Base-by-base conservation (phyloP, 805 yeast species). In the Kuraishia piskuri region DNA sequence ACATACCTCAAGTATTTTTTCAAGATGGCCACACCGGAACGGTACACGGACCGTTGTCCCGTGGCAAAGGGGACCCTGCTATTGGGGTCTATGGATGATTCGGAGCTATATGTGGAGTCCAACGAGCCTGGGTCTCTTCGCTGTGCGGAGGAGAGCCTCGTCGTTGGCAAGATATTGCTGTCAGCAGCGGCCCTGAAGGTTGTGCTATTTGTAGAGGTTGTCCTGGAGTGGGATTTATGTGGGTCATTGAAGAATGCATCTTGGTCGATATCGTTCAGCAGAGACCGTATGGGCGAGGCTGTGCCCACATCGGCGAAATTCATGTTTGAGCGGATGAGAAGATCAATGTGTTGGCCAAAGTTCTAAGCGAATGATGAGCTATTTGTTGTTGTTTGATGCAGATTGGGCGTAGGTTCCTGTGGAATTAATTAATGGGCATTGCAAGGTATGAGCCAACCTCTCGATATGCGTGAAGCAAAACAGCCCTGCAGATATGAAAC, bases 1-100 rank as follows among this genome's bases (percentile, higher is more conserved):
- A 92, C 75, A 65, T 72, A 75, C 25, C 63, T 59, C 55, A 72
- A 54, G 65, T 76, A 78, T 53, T 75, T 77, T 51, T 53, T 59
- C 19, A 67, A 26, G 1, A 47, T 25, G 9, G 49, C 22, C 45
- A 48, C 87, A 88, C 40, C 40, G 40, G 40, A 7, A 31, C 40
- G 40, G 40, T 31, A 31, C n/a, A 31, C 9, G 40, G 40, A 31
- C 3, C 4, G 3, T 31, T 31, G 9, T 5, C 40, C 40, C 3
- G 40, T 8, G 40, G 4, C 14, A 4, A 31, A 31, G 9, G 4
- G 9, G 17, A 4, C 14, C 17, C 40, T 31, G 14, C 17, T 10
- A 14, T 12, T n/a, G 40, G 40, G 40, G 17, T n/a, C 40, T 8
- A 31, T 31, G 8, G 40, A 31, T 31, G 40, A 31, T n/a, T 31